A percentile compares a stretch with the other conserved stretches of the same genome.
These are phyloP conservation scores for Botrytis porri DNA, from an alignment of 2,329 filamentous ascomycete genomes.

Conservation along the genomic window DNA sequence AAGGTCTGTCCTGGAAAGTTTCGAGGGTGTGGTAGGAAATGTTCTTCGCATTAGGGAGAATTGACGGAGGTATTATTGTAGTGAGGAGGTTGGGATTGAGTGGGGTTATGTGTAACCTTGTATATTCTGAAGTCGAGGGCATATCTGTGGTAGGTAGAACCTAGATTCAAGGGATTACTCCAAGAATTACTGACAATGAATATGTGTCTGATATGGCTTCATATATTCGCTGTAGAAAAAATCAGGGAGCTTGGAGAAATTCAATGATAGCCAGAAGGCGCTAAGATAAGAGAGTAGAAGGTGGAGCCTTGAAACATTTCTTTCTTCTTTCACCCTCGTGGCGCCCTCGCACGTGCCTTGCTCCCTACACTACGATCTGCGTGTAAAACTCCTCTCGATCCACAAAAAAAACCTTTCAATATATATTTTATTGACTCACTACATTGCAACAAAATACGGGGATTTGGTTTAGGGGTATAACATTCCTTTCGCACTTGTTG, in stretches of 20 bases:
- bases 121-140: slow-evolving; percentile 34
- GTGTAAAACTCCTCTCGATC: too few relatives aligned
- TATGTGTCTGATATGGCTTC: background rate
- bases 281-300: slow-evolving; percentile 8
- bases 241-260: slow-evolving; percentile 10
- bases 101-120: slow-evolving; percentile 82
- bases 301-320: background rate
- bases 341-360: too few relatives aligned
- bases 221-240: background rate
- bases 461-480: slow-evolving; percentile 42
- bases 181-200: background rate
- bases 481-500: slow-evolving; percentile 40
- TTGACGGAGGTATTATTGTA: slow-evolving; percentile 65
- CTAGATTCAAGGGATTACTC: background rate
- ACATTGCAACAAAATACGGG: slow-evolving; percentile 19
- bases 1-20: slow-evolving; percentile 85
- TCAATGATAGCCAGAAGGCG: slow-evolving; percentile 1
- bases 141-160: background rate
- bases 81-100: slow-evolving; percentile 72
- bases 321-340: background rate
- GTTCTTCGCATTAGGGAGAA: slow-evolving; percentile 66
- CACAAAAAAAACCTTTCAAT: too few relatives aligned
- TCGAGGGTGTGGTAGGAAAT: slow-evolving; percentile 85
- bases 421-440: accelerated
- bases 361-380: too few relatives aligned